These are phyloP conservation scores for Emericellopsis terricola DNA, from an alignment of 495 filamentous ascomycete species.

Conservation along the genomic window DNA sequence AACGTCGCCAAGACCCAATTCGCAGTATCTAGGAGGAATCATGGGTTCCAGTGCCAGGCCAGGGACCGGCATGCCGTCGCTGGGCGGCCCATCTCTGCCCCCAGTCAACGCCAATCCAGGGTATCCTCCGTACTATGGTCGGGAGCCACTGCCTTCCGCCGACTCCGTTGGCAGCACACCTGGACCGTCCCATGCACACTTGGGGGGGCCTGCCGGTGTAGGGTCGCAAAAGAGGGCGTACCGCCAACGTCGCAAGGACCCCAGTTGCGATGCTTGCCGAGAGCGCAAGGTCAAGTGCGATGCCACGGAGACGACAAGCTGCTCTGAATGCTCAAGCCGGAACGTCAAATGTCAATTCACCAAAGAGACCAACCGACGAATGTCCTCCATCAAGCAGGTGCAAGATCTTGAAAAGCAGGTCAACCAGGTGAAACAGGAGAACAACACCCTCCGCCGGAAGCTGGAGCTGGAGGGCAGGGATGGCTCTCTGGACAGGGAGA, in stretches of 20 bases:
- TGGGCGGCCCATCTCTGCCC: conserved; percentile 23
- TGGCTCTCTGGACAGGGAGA: conserved; percentile 33
- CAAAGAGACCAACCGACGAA: conserved; percentile 94
- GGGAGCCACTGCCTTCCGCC: conserved; percentile 33
- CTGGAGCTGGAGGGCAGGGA: conserved; percentile 26
- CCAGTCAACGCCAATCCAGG: conserved; percentile 14
- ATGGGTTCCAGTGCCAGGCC: conserved; percentile 22
- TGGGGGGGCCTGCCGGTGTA: conserved; percentile 20
- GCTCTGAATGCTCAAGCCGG: conserved; percentile 88
- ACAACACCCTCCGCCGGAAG: conserved; percentile 47
- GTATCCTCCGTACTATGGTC: conserved; percentile 17
- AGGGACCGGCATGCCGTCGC: conserved; percentile 19
- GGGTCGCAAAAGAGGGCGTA: conserved; percentile 82
- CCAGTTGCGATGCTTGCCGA: conserved; percentile 92
- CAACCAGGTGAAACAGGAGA: conserved; percentile 50
- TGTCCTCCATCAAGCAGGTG: conserved; percentile 99
- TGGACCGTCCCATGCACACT: conserved; percentile 22
- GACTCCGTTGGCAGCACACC: conserved; percentile 33
- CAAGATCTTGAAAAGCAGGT: conserved; percentile 94
- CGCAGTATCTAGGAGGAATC: conserved; percentile 25
- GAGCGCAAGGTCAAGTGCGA: conserved; percentile 99
- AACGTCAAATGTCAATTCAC: conserved; percentile 97
- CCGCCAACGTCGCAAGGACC: conserved; percentile 85
- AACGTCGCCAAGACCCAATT: conserved; percentile 29
- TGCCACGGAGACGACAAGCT: conserved; percentile 87